Evolutionary conservation across 345 rosid species (phyloP).

Genomic region (Sonneratia caseolaris): DNA sequence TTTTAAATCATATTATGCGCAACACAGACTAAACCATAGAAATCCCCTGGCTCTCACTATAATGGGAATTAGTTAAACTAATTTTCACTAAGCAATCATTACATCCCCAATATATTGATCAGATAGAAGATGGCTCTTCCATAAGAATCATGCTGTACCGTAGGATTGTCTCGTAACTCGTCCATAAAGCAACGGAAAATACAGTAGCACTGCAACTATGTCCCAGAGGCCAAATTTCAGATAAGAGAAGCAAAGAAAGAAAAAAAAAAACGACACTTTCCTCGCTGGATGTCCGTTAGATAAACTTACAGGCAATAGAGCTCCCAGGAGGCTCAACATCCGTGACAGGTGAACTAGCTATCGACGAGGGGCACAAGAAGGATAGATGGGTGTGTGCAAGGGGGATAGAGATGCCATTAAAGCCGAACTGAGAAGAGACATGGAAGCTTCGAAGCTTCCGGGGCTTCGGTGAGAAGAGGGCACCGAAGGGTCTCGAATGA

Average conservation of each 20-base stretch:
- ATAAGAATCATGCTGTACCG: no score
- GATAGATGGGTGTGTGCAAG: neutral
- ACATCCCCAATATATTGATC: no score
- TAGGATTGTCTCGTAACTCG: no score
- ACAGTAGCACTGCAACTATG: no score
- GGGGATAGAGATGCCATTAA: no score
- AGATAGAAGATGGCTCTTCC: no score
- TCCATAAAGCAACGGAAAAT: no score
- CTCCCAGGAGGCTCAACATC: slow-evolving; percentile 1
- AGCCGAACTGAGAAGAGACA: neutral
- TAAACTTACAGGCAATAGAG: slow-evolving; percentile 1
- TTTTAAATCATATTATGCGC: no score
- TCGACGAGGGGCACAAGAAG: neutral
- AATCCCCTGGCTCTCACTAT: no score
- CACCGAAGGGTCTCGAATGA: slow-evolving; percentile 14
- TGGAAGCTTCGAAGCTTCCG: slow-evolving; percentile 3
- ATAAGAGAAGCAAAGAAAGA: neutral
- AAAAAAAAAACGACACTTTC: neutral
- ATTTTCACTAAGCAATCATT: no score
- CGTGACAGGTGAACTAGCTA: slow-evolving; percentile 4
- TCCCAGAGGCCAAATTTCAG: neutral
- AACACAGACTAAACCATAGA: no score
- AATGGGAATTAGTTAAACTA: no score
- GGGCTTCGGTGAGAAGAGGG: neutral
- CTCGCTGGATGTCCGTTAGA: neutral